Base-by-base conservation (phyloP, 129 eudicot species). In the Lonicera japonica region DNA sequence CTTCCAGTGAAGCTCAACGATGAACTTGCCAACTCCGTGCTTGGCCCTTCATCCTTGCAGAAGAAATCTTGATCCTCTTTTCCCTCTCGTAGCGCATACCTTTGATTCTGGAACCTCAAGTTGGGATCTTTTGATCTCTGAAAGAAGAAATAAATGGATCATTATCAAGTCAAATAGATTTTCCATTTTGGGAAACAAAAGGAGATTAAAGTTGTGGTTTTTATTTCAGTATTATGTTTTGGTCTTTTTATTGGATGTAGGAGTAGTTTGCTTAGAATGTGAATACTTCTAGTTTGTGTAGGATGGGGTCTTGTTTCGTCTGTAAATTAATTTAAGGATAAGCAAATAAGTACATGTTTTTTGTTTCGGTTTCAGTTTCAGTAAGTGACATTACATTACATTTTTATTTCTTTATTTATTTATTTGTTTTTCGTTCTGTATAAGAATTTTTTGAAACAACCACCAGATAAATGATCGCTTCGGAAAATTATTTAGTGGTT, bases 1-100 rank as follows among this genome's bases (percentile, higher is more conserved):
- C 80, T 91, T 43, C 98, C 96, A 0, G 98, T 87, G 65, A 91
- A 87, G 86, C 83, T 91, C 62, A 84, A 91, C n/a, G 98, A 87
- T 61, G 95, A 91, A 53, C 95, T 91, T 48, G 80, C 83, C 21
- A 80, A 64, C 67, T 70, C 86, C 63, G 78, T 91, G 73, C 95
- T 91, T 60, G 88, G 90, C 1, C 82, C 71, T 46, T 47, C 94
- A 43, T 72, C 85, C 21, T 59, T 84, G 77, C 82, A 65, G 58
- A 84, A 82, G 56, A 84, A 82, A 63, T 41, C 88, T 23, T 79
- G 75, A 69, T 56, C 11, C 58, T 24, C 48, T 21, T 25, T 60
- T 51, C 24, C 22, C 50, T 43, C 8, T 21, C 60, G 1, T 3
- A 11, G 50, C 50, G 14, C 36, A 6, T 43, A 10, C 50, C 16